Percentiles rank a stretch among this genome's conserved stretches.
phyloP scores from a whole-genome alignment of 768 basidiomycete genomes.

The Leccinellum rugosiceps region DNA sequence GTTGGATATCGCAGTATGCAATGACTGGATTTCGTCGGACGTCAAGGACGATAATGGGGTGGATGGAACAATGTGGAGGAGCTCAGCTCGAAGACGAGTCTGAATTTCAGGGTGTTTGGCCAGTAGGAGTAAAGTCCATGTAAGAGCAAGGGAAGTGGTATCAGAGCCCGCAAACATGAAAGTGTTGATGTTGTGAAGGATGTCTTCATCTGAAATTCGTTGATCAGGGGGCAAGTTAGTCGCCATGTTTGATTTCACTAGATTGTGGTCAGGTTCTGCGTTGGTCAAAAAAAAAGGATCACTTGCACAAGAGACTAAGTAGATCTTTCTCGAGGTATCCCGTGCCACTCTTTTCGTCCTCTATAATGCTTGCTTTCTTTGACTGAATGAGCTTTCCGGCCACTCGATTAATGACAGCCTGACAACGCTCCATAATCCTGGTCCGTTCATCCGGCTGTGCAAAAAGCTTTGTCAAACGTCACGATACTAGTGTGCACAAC shows the following conservation, averaged over 20 bases:
- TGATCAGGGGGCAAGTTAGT: slow-evolving; percentile 65
- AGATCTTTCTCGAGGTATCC: slow-evolving; percentile 68
- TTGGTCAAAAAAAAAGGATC: neutral
- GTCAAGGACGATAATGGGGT: slow-evolving; percentile 45
- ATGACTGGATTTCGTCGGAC: slow-evolving; percentile 61
- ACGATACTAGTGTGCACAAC: neutral
- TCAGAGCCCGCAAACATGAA: slow-evolving; percentile 92
- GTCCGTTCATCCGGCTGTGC: slow-evolving; percentile 52
- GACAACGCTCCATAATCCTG: slow-evolving; percentile 52
- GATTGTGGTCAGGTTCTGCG: slow-evolving; percentile 5
- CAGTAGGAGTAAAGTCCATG: slow-evolving; percentile 80
- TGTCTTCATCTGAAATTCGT: slow-evolving; percentile 83
- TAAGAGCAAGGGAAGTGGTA: slow-evolving; percentile 76
- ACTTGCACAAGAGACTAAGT: slow-evolving; percentile 71
- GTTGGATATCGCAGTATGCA: slow-evolving; percentile 52
- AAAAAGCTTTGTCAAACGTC: slow-evolving; percentile 2
- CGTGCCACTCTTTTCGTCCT: slow-evolving; percentile 51
- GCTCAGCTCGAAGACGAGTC: slow-evolving; percentile 65
- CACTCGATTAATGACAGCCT: slow-evolving; percentile 59
- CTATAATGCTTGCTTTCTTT: slow-evolving; percentile 70
- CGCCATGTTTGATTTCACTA: slow-evolving; percentile 83
- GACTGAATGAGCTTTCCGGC: slow-evolving; percentile 76
- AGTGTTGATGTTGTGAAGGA: slow-evolving; percentile 82
- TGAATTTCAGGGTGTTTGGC: slow-evolving; percentile 67
- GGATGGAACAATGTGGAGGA: slow-evolving; percentile 45